Evolutionary conservation across 1,284 basidiomycete species (phyloP).

Genomic region (Sanguinoderma infundibulare): DNA sequence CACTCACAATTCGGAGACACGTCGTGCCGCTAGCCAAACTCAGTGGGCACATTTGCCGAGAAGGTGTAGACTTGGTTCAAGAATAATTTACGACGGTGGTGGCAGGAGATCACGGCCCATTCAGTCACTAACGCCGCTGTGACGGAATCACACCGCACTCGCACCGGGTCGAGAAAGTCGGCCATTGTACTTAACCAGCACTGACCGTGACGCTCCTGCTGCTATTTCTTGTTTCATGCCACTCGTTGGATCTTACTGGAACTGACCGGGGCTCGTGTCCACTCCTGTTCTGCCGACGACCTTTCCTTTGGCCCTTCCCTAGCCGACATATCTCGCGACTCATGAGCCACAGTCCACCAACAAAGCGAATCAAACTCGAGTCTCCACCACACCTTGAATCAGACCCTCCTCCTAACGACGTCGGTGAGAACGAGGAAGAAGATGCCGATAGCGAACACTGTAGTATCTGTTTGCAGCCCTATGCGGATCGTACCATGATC

Average conservation of each 20-base stretch:
- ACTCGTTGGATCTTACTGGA: neutral
- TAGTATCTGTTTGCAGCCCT: slow-evolving; percentile 77
- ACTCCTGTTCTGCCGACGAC: neutral
- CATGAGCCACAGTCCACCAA: slow-evolving; percentile 24
- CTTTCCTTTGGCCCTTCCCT: neutral
- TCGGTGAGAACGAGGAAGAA: neutral
- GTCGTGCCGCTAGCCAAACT: no score
- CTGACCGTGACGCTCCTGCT: neutral
- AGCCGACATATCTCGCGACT: neutral
- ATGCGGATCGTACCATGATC: slow-evolving; percentile 79
- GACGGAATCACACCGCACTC: neutral
- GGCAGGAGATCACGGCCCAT: neutral
- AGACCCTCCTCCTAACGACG: neutral
- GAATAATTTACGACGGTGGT: no score
- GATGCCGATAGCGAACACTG: slow-evolving; percentile 47
- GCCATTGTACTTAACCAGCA: no score
- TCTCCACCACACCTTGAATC: neutral
- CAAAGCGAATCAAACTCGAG: slow-evolving; percentile 32
- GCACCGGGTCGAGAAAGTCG: neutral
- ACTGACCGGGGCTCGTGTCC: no score
- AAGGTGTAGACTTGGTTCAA: no score
- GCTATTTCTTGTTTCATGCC: neutral
- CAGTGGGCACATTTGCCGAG: no score
- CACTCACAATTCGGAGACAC: no score
- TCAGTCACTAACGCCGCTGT: neutral